Evolutionary conservation across 2,329 filamentous ascomycete species (phyloP).

Genomic region (Fonsecaea erecta): DNA sequence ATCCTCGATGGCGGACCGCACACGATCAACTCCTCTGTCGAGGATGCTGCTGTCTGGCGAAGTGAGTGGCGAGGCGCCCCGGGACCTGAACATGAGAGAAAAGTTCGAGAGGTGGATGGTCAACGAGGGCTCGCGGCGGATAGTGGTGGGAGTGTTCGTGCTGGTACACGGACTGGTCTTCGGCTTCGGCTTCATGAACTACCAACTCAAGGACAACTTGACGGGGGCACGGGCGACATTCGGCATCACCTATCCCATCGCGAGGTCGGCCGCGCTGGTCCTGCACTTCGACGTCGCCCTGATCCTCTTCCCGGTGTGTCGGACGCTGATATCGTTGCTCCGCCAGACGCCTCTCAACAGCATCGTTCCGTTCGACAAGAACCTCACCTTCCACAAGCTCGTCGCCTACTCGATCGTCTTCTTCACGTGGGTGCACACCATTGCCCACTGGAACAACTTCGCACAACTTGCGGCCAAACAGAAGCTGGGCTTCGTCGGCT

Average conservation of each 20-base stretch:
- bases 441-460: slow-evolving; percentile 87
- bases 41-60: slow-evolving; percentile 82
- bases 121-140: slow-evolving; percentile 80
- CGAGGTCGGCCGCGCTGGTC: slow-evolving; percentile 73
- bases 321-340: slow-evolving; percentile 79
- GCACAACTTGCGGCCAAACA: slow-evolving; percentile 75
- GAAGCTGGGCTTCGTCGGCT: slow-evolving; percentile 77
- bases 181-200: slow-evolving; percentile 78
- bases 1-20: slow-evolving; percentile 60
- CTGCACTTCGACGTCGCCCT: slow-evolving; percentile 82
- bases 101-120: slow-evolving; percentile 87
- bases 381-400: slow-evolving; percentile 74
- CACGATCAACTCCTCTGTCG: slow-evolving; percentile 81
- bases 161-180: slow-evolving; percentile 76
- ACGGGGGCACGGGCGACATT: slow-evolving; percentile 69
- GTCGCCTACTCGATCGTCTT: slow-evolving; percentile 88
- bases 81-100: slow-evolving; percentile 69
- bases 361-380: slow-evolving; percentile 72
- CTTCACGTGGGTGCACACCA: slow-evolving; percentile 83
- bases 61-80: slow-evolving; percentile 75
- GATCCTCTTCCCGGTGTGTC: slow-evolving; percentile 72
- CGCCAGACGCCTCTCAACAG: slow-evolving; percentile 82
- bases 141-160: slow-evolving; percentile 80
- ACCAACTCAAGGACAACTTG: slow-evolving; percentile 74
- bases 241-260: slow-evolving; percentile 76